Conservation (phyloP, 208 protist genomes). For the Crithidia expoeki region DNA sequence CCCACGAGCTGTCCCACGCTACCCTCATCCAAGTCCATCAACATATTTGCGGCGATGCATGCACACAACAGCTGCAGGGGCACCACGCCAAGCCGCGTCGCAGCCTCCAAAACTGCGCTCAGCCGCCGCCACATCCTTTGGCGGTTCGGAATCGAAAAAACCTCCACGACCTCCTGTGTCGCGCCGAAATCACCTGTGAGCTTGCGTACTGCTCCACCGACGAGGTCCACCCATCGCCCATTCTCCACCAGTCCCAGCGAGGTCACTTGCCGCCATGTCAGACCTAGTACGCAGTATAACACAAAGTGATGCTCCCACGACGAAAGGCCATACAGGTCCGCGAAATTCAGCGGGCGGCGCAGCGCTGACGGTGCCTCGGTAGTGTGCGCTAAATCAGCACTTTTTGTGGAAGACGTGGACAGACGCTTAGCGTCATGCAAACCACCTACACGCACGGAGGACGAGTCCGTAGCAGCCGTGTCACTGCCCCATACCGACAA, state of each 20-base stretch:
- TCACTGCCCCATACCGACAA: conserved; percentile 4
- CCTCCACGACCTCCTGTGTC: not conserved
- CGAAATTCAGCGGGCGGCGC: conserved; percentile 38
- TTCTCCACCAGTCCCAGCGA: conserved; percentile 17
- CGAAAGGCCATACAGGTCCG: conserved; percentile 62
- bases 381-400: not conserved
- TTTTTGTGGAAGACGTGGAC: not conserved
- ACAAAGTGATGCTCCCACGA: conserved; percentile 69
- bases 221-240: conserved; percentile 58
- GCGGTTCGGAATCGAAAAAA: conserved; percentile 19
- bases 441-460: not conserved
- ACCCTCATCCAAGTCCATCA: conserved; percentile 52
- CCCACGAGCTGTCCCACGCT: conserved; percentile 39
- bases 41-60: conserved; percentile 59
- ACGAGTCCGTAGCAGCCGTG: not conserved
- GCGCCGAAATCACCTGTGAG: not conserved
- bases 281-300: conserved; percentile 45
- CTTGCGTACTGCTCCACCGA: conserved; percentile 8
- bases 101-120: conserved; percentile 54
- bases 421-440: not conserved
- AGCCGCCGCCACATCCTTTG: conserved; percentile 40
- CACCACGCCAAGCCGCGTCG: conserved; percentile 49
- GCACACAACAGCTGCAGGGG: conserved; percentile 53
- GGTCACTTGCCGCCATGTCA: conserved; percentile 19
- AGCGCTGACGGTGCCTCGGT: conserved; percentile 14